Evolutionary conservation across 2,329 filamentous ascomycete species (phyloP).

Genomic region (Colletotrichum trifolii): DNA sequence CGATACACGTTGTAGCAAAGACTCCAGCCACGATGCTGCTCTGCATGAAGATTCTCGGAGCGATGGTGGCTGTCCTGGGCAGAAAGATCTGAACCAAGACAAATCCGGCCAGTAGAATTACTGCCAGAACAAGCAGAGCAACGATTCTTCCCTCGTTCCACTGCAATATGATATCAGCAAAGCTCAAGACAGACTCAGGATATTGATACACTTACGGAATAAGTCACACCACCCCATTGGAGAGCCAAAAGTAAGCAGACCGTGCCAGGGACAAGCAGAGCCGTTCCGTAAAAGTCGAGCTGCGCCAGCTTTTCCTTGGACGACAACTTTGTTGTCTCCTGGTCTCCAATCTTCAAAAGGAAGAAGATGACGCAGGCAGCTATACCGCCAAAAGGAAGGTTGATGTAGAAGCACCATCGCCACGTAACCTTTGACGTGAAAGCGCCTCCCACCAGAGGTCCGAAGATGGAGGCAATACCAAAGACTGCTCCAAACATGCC

Average conservation of each 20-base stretch:
- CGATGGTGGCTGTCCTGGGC: conserved; percentile 53
- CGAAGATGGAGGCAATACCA: conserved; percentile 49
- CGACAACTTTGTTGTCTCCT: conserved; percentile 36
- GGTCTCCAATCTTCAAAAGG: conserved; percentile 30
- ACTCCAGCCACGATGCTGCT: conserved; percentile 57
- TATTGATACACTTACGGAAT: conserved; percentile 32
- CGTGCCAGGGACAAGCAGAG: conserved; percentile 41
- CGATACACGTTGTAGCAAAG: conserved; percentile 57
- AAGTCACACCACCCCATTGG: conserved; percentile 56
- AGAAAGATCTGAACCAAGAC: conserved; percentile 48
- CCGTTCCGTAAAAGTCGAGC: conserved; percentile 39
- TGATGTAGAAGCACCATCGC: conserved; percentile 52
- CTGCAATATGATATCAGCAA: conserved; percentile 13
- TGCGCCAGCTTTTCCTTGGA: conserved; percentile 41
- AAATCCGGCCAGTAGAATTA: conserved; percentile 57
- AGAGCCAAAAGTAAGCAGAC: conserved; percentile 59
- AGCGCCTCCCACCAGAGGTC: conserved; percentile 42
- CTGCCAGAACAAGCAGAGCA: conserved; percentile 59
- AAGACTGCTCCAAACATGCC: conserved; percentile 52
- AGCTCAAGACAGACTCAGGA: background rate
- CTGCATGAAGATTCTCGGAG: conserved; percentile 52
- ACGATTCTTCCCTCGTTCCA: conserved; percentile 58
- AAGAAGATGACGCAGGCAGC: conserved; percentile 42
- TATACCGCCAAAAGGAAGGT: conserved; percentile 45
- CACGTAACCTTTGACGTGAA: conserved; percentile 45